These are phyloP conservation scores for Daldinia caldariorum DNA, from an alignment of 495 filamentous ascomycete genomes.

Conservation along the genomic window DNA sequence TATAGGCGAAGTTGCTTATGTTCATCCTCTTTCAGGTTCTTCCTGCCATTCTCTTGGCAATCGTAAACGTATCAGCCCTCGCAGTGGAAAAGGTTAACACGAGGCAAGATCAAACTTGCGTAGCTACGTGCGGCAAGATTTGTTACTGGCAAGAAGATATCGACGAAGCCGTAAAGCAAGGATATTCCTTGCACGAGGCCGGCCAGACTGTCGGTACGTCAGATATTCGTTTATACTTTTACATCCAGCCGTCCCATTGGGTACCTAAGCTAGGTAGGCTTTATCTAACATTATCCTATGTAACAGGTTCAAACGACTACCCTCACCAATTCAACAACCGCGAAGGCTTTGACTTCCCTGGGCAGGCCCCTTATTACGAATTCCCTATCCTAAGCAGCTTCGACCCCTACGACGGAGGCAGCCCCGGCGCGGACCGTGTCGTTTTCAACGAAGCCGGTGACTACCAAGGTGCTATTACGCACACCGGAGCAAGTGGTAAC, in stretches of 20 bases:
- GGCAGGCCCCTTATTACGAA: slow-evolving; percentile 69
- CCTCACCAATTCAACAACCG: slow-evolving; percentile 79
- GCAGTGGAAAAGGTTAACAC: slow-evolving; percentile 41
- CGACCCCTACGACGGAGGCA: slow-evolving; percentile 67
- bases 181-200: slow-evolving; percentile 57
- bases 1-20: neutral
- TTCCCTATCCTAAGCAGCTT: slow-evolving; percentile 70
- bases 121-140: slow-evolving; percentile 50
- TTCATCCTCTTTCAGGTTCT: slow-evolving; percentile 40
- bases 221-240: neutral
- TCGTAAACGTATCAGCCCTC: slow-evolving; percentile 47
- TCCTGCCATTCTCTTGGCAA: slow-evolving; percentile 46
- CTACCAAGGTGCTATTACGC: slow-evolving; percentile 71
- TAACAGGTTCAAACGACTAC: slow-evolving; percentile 59
- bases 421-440: slow-evolving; percentile 76
- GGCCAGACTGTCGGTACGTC: slow-evolving; percentile 59
- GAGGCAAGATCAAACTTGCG: slow-evolving; percentile 46
- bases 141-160: slow-evolving; percentile 56
- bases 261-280: neutral
- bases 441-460: slow-evolving; percentile 66
- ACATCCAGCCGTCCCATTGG: neutral
- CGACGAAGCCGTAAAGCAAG: slow-evolving; percentile 59
- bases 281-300: slow-evolving; percentile 2
- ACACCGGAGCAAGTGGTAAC: slow-evolving; percentile 73
- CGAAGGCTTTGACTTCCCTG: slow-evolving; percentile 75